Base-by-base conservation (phyloP, 768 basidiomycete genomes). In the Psilocybe sp. region DNA sequence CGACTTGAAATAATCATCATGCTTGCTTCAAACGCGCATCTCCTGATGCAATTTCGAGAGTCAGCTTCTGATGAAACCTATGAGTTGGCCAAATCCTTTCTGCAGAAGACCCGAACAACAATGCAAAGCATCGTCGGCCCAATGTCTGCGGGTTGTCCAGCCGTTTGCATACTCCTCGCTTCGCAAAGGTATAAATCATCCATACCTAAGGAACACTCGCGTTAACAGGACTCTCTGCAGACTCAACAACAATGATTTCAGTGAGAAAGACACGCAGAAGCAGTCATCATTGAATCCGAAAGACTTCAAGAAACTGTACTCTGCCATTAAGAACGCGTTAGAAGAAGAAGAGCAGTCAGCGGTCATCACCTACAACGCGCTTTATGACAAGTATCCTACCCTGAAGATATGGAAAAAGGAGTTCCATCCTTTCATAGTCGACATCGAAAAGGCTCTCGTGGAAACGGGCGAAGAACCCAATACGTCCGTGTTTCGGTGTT, bases 151-250 rank as follows among this genome's bases (percentile, higher is more conserved):
- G 80, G 75, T 16, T 49, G 80, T 28, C 69, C 76, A 14, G 78
- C 80, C 5, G 73, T 79, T 28, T 81, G 78, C 53, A 74, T 78
- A 20, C 69, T 70, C 46, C 60, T 82, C 41, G 78, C 80, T 18
- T 80, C 77, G 6, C 65, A 73, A 63, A 63, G 66, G 80, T 80
- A 65, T 15, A 12, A 38, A 28, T 15, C 16, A 11, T 19, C 12
- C 1, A 35, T 34, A 13, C 10, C 2, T 4, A n/a, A 36, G n/a
- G 12, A 33, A 12, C n/a, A 35, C 8, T 18, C 16, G 43, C 45
- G 3, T 23, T 38, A 15, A 47, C 16, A 11, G n/a, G 5, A 16
- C 12, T 35, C 12, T 35, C 2, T 16, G 18, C 18, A 72, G 71
- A 38, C 61, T 71, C 3, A 71, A 71, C 20, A 68, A 60, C 40